A percentile compares a stretch with the other conserved stretches of the same genome.
These are phyloP conservation scores for Fusarium cicatricum DNA, from an alignment of 2,329 filamentous ascomycete genomes.

Conservation along the genomic window DNA sequence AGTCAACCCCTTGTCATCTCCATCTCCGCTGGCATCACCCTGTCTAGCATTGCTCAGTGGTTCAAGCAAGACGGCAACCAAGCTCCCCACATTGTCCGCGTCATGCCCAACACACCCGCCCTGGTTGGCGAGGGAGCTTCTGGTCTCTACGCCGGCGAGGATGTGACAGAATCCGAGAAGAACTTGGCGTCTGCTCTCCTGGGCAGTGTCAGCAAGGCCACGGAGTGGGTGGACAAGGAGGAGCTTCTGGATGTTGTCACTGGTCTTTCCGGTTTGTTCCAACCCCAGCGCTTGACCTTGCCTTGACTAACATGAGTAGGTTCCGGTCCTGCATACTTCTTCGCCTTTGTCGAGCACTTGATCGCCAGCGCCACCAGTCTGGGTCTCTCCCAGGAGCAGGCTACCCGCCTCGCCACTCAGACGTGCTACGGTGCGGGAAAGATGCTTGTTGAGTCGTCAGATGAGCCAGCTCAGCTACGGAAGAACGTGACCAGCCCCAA, in stretches of 20 bases:
- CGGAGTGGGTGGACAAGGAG: conserved; percentile 60
- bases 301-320: conserved; percentile 43
- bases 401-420: conserved; percentile 58
- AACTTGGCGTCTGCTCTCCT: conserved; percentile 53
- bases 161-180: conserved; percentile 54
- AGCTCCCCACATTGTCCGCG: conserved; percentile 56
- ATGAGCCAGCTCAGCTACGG: conserved; percentile 56
- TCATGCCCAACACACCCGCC: conserved; percentile 63
- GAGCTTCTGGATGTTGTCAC: conserved; percentile 60
- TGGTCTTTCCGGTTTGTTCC: conserved; percentile 54
- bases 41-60: conserved; percentile 55
- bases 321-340: conserved; percentile 62
- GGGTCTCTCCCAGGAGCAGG: conserved; percentile 57
- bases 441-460: conserved; percentile 58
- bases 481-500: conserved; percentile 63
- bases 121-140: conserved; percentile 60
- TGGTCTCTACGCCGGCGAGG: conserved; percentile 54
- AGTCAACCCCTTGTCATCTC: conserved; percentile 56
- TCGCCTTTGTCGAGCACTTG: conserved; percentile 61
- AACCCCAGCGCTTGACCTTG: background rate
- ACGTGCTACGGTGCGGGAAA: conserved; percentile 60
- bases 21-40: conserved; percentile 59
- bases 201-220: conserved; percentile 55
- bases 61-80: conserved; percentile 48
- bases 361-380: conserved; percentile 54